Evolutionary conservation across 176 grass and related monocot species (phyloP).

Genomic region (Dactylis glomerata): DNA sequence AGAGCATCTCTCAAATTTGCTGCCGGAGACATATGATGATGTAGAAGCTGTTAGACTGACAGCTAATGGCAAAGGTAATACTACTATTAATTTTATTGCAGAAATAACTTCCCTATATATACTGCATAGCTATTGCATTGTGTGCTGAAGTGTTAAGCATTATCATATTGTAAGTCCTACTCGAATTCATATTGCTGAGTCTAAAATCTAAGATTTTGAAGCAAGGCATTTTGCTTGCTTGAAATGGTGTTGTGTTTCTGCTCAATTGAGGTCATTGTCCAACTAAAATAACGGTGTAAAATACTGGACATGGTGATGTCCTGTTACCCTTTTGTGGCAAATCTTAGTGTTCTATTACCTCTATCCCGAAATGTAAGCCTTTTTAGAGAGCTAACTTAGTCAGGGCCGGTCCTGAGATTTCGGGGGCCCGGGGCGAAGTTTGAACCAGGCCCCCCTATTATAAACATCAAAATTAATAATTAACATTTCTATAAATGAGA

Average conservation of each 20-base stretch:
- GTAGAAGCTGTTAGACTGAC: constrained; percentile 13
- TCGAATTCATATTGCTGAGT: neutral
- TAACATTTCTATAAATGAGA: too few relatives aligned
- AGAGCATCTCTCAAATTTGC: constrained; percentile 40
- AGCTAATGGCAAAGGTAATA: constrained; percentile 35
- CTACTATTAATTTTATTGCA: constrained; percentile 15
- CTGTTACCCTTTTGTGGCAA: neutral
- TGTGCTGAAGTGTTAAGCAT: neutral
- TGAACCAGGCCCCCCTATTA: too few relatives aligned
- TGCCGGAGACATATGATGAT: constrained; percentile 43
- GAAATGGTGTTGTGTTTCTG: neutral
- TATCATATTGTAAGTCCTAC: neutral
- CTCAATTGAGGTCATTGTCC: neutral
- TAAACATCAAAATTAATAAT: too few relatives aligned
- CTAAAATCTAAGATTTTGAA: neutral
- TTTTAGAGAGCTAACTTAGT: too few relatives aligned
- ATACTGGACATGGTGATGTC: neutral
- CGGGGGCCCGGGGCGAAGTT: too few relatives aligned
- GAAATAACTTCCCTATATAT: neutral
- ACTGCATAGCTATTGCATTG: neutral
- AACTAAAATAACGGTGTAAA: constrained; percentile 6
- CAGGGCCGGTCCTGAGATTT: too few relatives aligned
- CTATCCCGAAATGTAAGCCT: too few relatives aligned
- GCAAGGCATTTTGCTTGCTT: neutral
- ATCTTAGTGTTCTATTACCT: neutral